Base-by-base conservation (phyloP, 2,329 filamentous ascomycete genomes). In the Fusarium verrucosum region DNA sequence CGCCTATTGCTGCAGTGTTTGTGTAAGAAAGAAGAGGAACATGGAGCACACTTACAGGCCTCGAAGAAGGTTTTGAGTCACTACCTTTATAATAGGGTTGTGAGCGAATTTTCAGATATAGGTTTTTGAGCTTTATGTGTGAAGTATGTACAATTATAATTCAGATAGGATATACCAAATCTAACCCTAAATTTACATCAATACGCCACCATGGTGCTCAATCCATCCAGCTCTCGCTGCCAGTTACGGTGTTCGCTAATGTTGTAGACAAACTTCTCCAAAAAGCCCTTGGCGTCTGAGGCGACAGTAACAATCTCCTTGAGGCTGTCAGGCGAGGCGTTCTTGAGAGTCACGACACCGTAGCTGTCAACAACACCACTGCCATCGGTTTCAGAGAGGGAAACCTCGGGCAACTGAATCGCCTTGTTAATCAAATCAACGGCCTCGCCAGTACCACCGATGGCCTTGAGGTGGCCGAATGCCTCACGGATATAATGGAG, bases 391-490 rank as follows among this genome's bases (percentile, higher is more conserved):
- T 58, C 75, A 1, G 82, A 84, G 0, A 83, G 44, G 2, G 71
- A 56, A 4, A 86, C 72, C 4, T 74, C 75, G 0, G 79, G 76
- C 10, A 85, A 65, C 7, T 77, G 76, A 16, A 86, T 73, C 0
- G 83, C 81, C 33, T 76, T 71, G 17, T 80, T 73, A 25, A 94
- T 81, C 36, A 94, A 79, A 4, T 85, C 80, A 1, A 92, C 85
- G 0, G 82, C 91, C 72, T 93, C 90, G 1, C 90, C 91, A 0
- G 89, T 90, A 0, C 89, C 92, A 3, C 87, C 92, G 22, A 95
- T 90, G 3, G 90, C 80, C 81, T 95, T 95, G 46, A 93, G 81
- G 64, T 95, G 92, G 0, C 91, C 91, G 68, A 94, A 95, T 0
- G 91, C 89, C 75, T 95, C 92, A 3, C 89, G 85, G 5, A 94